Evolutionary conservation across 495 filamentous ascomycete species (phyloP).

Genomic region (Pyronema omphalodes): DNA sequence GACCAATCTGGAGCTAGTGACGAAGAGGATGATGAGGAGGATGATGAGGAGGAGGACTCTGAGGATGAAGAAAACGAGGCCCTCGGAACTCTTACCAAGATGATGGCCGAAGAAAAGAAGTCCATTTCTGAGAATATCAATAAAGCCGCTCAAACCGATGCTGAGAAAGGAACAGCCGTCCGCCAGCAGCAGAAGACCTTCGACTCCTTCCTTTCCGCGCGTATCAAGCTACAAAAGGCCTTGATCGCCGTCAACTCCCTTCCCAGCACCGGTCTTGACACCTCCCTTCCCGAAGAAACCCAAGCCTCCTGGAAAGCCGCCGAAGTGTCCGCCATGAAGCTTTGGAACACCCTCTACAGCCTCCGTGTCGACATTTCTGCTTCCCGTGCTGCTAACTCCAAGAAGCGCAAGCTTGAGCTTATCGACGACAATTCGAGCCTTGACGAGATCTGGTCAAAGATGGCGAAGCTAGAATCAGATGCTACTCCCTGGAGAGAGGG

Average conservation of each 20-base stretch:
- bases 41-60: conserved; percentile 29
- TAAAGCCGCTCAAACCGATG: conserved; percentile 56
- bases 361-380: conserved; percentile 44
- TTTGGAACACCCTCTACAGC: conserved; percentile 68
- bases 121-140: conserved; percentile 36
- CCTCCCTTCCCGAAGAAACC: conserved; percentile 2
- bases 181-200: conserved; percentile 68
- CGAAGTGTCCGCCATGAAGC: conserved; percentile 67
- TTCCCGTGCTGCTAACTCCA: conserved; percentile 21
- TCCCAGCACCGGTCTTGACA: conserved; percentile 20
- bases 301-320: conserved; percentile 46
- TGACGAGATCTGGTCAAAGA: conserved; percentile 51
- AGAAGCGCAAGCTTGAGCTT: conserved; percentile 39
- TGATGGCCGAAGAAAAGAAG: not conserved
- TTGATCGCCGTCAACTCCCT: conserved; percentile 66
- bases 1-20: not conserved
- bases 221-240: conserved; percentile 82
- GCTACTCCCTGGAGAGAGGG: conserved; percentile 33
- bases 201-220: conserved; percentile 66
- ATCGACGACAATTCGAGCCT: conserved; percentile 35
- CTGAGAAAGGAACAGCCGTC: conserved; percentile 68
- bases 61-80: conserved; percentile 30
- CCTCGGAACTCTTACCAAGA: conserved; percentile 25
- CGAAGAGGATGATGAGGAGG: conserved; percentile 17
- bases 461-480: conserved; percentile 44